Percentiles rank a stretch among this genome's conserved stretches.
Conservation (phyloP, 352 stramenopile genomes). For the Phytophthora ohioensis region DNA sequence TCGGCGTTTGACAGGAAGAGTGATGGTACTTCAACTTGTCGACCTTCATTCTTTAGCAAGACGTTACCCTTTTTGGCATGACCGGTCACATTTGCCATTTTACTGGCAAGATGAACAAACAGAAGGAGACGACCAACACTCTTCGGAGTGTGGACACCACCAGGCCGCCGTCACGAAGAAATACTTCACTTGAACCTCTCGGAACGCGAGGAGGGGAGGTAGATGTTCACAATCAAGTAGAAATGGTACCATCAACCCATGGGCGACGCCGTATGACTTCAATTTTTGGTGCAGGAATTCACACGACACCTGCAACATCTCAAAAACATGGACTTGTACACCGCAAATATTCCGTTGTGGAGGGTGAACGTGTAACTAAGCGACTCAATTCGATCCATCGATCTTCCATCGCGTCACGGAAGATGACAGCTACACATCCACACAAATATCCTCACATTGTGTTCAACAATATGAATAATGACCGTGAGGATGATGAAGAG, state of each 20-base stretch:
- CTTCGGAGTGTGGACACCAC: constrained; percentile 11
- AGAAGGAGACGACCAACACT: constrained; percentile 8
- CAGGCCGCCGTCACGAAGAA: constrained; percentile 20
- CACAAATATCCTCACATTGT: constrained; percentile 10
- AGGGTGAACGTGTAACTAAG: constrained; percentile 5
- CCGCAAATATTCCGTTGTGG: constrained; percentile 22
- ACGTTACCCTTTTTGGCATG: constrained; percentile 34
- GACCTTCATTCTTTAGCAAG: constrained; percentile 26
- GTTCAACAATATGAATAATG: constrained; percentile 27
- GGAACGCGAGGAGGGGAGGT: constrained; percentile 10
- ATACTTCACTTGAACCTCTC: constrained; percentile 34
- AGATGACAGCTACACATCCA: constrained; percentile 3
- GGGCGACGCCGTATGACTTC: constrained; percentile 12
- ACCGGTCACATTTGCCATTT: constrained; percentile 22
- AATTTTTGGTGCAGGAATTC: not conserved
- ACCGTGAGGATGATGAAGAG: constrained; percentile 6
- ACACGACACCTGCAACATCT: not conserved
- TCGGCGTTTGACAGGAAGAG: constrained; percentile 18
- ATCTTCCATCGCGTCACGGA: constrained; percentile 20
- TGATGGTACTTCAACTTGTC: constrained; percentile 26
- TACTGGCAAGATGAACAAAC: constrained; percentile 21
- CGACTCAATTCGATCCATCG: constrained; percentile 15
- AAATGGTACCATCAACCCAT: not conserved
- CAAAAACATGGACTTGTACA: constrained; percentile 12
- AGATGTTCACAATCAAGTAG: constrained; percentile 12